Evolutionary conservation across 192 early-diverging fungal species (phyloP).

Genomic region (Rhizophagus sp.): DNA sequence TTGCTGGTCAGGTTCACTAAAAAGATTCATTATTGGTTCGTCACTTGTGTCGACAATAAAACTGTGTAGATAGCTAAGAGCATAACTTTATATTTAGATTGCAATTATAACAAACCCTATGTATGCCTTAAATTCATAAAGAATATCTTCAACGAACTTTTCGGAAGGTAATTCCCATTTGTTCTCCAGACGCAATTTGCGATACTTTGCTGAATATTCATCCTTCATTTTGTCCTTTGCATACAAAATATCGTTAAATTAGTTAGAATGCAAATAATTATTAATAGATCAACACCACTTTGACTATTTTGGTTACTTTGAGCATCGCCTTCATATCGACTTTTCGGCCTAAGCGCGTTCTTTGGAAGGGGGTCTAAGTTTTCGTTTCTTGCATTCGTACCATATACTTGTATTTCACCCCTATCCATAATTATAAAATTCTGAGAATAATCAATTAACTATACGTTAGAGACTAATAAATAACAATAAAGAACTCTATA

Average conservation of each 20-base stretch:
- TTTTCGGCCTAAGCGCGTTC: too few relatives aligned
- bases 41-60: slow-evolving; percentile 8
- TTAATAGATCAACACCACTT: too few relatives aligned
- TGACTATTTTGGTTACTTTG: too few relatives aligned
- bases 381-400: too few relatives aligned
- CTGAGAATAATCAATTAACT: too few relatives aligned
- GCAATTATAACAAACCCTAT: background rate
- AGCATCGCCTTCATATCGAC: too few relatives aligned
- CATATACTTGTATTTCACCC: too few relatives aligned
- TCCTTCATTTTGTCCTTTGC: background rate
- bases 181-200: background rate
- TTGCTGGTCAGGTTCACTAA: slow-evolving; percentile 5
- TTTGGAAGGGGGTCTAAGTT: too few relatives aligned
- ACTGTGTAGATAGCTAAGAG: background rate
- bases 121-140: slow-evolving; percentile 7
- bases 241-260: background rate
- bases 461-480: too few relatives aligned
- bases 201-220: background rate
- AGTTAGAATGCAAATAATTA: background rate
- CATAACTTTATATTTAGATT: background rate
- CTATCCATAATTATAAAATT: too few relatives aligned
- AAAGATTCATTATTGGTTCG: background rate
- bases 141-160: slow-evolving; percentile 4
- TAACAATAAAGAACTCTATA: too few relatives aligned
- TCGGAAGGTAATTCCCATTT: slow-evolving; percentile 3